Evolutionary conservation across 2,329 filamentous ascomycete species (phyloP).

Genomic region (Pseudovirgaria hyperparasitica): DNA sequence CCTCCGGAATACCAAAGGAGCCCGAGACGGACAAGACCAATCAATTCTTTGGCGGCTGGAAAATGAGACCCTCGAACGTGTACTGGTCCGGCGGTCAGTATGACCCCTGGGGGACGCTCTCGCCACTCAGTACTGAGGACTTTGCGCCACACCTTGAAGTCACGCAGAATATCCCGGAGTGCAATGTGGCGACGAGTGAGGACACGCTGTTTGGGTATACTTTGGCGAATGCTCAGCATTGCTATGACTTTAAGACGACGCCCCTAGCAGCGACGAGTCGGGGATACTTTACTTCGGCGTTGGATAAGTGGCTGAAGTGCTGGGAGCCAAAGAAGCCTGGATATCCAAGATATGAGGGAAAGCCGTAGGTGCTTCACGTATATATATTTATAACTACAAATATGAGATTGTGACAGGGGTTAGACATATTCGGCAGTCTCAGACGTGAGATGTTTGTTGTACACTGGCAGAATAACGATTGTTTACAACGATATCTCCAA

Average conservation of each 20-base stretch:
- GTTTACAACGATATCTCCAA: too few relatives aligned
- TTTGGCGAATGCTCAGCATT: constrained; percentile 33
- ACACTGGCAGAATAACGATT: too few relatives aligned
- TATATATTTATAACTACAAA: background rate
- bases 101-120: constrained; percentile 40
- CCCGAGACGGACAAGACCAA: constrained; percentile 30
- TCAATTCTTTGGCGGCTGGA: constrained; percentile 35
- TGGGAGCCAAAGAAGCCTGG: constrained; percentile 16
- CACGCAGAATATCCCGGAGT: constrained; percentile 30
- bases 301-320: constrained; percentile 35
- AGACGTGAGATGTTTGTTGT: too few relatives aligned
- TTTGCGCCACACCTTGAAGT: constrained; percentile 28
- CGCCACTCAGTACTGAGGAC: constrained; percentile 27
- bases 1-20: constrained; percentile 30
- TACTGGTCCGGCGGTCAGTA: constrained; percentile 39
- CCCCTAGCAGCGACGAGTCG: constrained; percentile 20
- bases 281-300: constrained; percentile 26
- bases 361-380: background rate
- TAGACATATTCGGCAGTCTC: background rate
- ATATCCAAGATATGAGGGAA: background rate
- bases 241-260: constrained; percentile 32
- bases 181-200: constrained; percentile 22
- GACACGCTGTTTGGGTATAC: constrained; percentile 36
- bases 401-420: background rate
- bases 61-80: constrained; percentile 37